Conservation (phyloP, 257 asterid species). For the Fraxinus excelsior region DNA sequence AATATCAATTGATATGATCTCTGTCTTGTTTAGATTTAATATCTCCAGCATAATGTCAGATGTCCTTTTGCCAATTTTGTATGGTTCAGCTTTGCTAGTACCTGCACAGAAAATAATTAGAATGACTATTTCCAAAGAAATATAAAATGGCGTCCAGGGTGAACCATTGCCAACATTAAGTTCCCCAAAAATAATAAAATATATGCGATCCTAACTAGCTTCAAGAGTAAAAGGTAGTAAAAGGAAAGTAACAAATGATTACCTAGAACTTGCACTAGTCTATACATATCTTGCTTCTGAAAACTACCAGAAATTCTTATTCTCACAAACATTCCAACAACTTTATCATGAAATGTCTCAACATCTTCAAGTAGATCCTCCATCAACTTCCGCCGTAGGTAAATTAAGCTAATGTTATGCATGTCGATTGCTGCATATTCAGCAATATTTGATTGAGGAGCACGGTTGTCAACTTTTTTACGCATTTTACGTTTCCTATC, state of each 20-base stretch:
- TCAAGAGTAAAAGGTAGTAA: constrained; percentile 15
- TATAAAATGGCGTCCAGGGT: not conserved
- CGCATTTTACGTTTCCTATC: constrained; percentile 80
- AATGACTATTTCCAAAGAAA: not conserved
- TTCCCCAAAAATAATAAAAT: constrained; percentile 12
- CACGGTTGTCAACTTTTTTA: constrained; percentile 59
- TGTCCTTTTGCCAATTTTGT: constrained; percentile 89
- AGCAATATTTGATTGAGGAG: constrained; percentile 82
- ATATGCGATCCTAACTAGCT: constrained; percentile 13
- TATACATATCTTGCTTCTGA: constrained; percentile 94
- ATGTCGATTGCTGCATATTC: constrained; percentile 95
- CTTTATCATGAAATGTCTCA: constrained; percentile 73
- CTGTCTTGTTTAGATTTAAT: constrained; percentile 90
- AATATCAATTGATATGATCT: constrained; percentile 76
- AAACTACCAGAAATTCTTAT: constrained; percentile 83
- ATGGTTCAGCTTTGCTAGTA: constrained; percentile 83
- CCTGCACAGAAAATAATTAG: constrained; percentile 54
- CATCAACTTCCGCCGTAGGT: constrained; percentile 85
- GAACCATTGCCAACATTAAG: not conserved
- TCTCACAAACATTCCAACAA: constrained; percentile 86
- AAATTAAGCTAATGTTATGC: constrained; percentile 88
- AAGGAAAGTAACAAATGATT: constrained; percentile 31
- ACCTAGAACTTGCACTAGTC: constrained; percentile 99
- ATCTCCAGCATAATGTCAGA: constrained; percentile 85
- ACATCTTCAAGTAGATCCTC: constrained; percentile 92